These are phyloP conservation scores for Byssothecium circinans DNA, from an alignment of 2,329 filamentous ascomycete genomes.

Conservation along the genomic window DNA sequence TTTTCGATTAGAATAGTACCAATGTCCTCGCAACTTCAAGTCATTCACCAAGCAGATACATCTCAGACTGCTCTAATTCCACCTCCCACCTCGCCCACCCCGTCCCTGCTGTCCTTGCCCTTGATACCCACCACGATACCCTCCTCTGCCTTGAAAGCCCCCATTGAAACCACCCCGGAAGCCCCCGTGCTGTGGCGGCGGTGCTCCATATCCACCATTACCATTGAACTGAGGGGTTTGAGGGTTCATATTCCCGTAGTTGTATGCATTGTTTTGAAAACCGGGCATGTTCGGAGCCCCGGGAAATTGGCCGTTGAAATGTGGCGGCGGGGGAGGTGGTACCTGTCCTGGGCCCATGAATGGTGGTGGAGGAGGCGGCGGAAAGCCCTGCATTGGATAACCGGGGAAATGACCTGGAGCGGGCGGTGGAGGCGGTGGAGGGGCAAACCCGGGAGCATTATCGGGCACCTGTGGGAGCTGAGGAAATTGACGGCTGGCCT, in stretches of 20 bases:
- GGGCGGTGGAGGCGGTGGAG: constrained; percentile 22
- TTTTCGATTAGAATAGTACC: too few relatives aligned
- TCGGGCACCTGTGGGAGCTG: constrained; percentile 1
- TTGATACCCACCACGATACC: constrained; percentile 18
- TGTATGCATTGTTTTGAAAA: background rate
- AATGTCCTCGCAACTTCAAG: too few relatives aligned
- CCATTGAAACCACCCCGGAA: constrained; percentile 9
- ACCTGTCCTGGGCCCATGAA: constrained; percentile 15
- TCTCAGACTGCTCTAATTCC: constrained; percentile 13
- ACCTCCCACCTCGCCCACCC: constrained; percentile 6
- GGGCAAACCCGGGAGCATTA: constrained; percentile 11
- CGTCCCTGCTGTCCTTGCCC: constrained; percentile 10
- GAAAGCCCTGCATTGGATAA: constrained; percentile 20
- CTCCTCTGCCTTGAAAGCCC: constrained; percentile 16
- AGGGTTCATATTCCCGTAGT: background rate
- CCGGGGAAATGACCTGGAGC: constrained; percentile 23
- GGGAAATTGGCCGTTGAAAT: constrained; percentile 25
- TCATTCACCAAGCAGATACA: background rate
- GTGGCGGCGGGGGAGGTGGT: constrained; percentile 29
- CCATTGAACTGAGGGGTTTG: background rate
- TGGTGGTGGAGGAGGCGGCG: constrained; percentile 22
- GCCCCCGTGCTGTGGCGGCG: constrained; percentile 10
- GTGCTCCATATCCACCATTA: background rate
- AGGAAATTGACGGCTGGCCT: constrained; percentile 10
- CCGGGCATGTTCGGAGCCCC: constrained; percentile 18